Conservation (phyloP, 495 filamentous ascomycete species). For the Podospora australis region DNA sequence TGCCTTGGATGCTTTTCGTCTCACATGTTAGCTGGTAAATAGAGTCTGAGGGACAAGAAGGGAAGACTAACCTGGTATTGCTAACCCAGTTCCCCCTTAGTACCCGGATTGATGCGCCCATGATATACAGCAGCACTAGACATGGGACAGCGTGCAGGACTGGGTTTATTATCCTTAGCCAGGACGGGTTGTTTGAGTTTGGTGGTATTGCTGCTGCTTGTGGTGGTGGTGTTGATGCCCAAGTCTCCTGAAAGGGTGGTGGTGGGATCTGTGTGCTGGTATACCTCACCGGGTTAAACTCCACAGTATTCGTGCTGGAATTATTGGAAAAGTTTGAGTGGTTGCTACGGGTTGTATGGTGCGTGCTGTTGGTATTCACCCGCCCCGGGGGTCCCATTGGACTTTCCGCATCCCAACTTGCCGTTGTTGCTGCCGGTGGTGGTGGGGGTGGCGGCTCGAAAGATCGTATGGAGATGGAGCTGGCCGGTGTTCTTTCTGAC, state of each 20-base stretch:
- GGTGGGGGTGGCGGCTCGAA: not conserved
- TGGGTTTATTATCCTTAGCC: constrained; percentile 8
- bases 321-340: too few relatives aligned
- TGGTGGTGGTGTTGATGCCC: not conserved
- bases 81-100: not conserved
- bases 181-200: not conserved
- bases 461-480: constrained; percentile 13
- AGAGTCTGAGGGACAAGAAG: not conserved
- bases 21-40: not conserved
- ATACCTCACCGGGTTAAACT: too few relatives aligned
- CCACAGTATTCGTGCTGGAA: too few relatives aligned
- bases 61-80: not conserved
- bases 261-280: not conserved
- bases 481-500: constrained; percentile 21
- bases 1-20: constrained; percentile 15
- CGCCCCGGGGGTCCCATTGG: too few relatives aligned
- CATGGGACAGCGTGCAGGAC: constrained; percentile 7
- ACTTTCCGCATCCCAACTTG: too few relatives aligned
- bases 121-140: constrained; percentile 5
- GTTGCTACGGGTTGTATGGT: too few relatives aligned
- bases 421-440: not conserved
- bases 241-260: too few relatives aligned
- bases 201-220: not conserved
- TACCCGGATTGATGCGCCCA: constrained; percentile 5
- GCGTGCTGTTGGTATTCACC: too few relatives aligned